Evolutionary conservation across 2,329 filamentous ascomycete species (phyloP).

Genomic region (Ophiocordyceps polyrhachis-furcata): DNA sequence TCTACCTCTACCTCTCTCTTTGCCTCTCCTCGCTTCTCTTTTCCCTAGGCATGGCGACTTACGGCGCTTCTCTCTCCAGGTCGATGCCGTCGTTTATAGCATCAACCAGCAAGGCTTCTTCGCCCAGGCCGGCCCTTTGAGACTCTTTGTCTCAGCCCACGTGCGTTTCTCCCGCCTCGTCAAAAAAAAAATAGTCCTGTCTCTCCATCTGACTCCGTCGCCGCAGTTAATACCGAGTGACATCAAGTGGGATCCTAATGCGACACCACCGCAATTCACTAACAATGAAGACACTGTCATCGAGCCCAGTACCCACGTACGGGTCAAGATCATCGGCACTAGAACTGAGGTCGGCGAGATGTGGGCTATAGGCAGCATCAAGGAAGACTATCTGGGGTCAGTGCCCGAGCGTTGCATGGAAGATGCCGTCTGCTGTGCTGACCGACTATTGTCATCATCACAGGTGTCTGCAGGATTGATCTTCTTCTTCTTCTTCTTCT

Average conservation of each 20-base stretch:
- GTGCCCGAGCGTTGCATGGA: slow-evolving; percentile 1
- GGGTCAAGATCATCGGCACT: slow-evolving; percentile 85
- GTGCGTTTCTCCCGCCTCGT: slow-evolving; percentile 30
- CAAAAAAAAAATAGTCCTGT: background rate
- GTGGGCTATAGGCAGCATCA: slow-evolving; percentile 95
- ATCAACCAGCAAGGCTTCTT: slow-evolving; percentile 91
- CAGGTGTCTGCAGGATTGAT: slow-evolving; percentile 11
- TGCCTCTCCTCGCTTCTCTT: no score
- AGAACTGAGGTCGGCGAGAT: slow-evolving; percentile 87
- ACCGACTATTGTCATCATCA: slow-evolving; percentile 1
- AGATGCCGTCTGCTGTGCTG: slow-evolving; percentile 2
- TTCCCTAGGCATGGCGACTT: no score
- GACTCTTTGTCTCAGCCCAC: slow-evolving; percentile 64
- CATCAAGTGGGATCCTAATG: slow-evolving; percentile 88
- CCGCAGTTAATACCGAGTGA: slow-evolving; percentile 70
- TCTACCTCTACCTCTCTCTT: no score
- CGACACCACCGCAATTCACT: slow-evolving; percentile 90
- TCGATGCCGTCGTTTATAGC: slow-evolving; percentile 83
- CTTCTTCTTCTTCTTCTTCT: no score
- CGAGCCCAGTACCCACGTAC: slow-evolving; percentile 81
- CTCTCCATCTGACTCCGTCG: background rate
- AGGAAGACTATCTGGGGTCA: slow-evolving; percentile 59
- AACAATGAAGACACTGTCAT: slow-evolving; percentile 90
- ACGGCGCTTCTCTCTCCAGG: slow-evolving; percentile 29
- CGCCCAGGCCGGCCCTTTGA: slow-evolving; percentile 59